Evolutionary conservation across 1,139 yeast genomes (phyloP), one percentile per base, ranked within the genome.

Genomic region (Diutina catenulata): DNA sequence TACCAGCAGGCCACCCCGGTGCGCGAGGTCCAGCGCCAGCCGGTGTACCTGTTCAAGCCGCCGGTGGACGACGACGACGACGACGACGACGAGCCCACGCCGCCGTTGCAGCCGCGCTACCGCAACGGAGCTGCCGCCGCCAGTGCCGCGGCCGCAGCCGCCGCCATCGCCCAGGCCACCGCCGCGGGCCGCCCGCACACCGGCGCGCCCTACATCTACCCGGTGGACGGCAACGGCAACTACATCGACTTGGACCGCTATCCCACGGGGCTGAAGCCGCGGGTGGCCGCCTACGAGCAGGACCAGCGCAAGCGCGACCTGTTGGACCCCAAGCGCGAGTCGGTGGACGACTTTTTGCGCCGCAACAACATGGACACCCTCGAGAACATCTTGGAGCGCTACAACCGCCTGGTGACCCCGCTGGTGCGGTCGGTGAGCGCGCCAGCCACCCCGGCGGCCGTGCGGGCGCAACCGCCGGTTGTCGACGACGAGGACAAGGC

Each of bases 341-440:
- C 23, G 18, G 26, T 31, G 9, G 35, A 31, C 13, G 24, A 21
- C 6, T 31, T 31, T 26, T 26, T 31, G 7, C 20, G 21, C 13
- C 35, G 35, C 3, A 31, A 31, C 25, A 21, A 21, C 18, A 31
- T 31, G 35, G 35, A 31, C 8, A 31, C 35, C 9, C 14, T 31
- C 5, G 35, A 31, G 15, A 31, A 20, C 18, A 31, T 31, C 19
- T 31, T 31, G 35, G 35, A 31, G 19, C 20, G 21, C 19, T 31
- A 31, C 25, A 21, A 21, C 24, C 10, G 19, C n/a, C 22, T 28
- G 33, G 3, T 11, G 15, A 25, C 20, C 11, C 20, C n/a, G 13
- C 35, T 31, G 35, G 19, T 29, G 14, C 33, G 33, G 13, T 29
- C 33, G 3, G 22, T n/a, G 13, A 29, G 33, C 13, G 35, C 21